Evolutionary conservation across 208 protist species (phyloP), one percentile per base, ranked within the genome.

Genomic region (Acanthamoeba healyi): DNA sequence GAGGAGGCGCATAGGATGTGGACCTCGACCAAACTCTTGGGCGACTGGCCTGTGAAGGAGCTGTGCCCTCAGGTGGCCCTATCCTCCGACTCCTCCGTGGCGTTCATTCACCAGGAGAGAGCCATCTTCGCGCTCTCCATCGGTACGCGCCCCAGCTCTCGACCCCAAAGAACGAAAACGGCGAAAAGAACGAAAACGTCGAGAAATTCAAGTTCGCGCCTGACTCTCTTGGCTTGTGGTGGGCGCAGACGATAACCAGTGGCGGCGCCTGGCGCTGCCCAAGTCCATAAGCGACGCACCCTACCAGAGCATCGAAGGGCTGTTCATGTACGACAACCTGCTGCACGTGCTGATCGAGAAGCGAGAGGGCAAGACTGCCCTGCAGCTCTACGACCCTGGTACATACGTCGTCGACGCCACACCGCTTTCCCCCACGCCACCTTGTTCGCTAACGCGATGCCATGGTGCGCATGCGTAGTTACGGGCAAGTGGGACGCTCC

Each of bases 331-430:
- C 29, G 72, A 51, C 15, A 3, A 34, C 22, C 40, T 82, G 10
- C n/a, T 82, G 42, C 72, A 82, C 72, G 72, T 82, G 38, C 72
- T 82, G 0, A 51, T 82, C 72, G 72, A 82, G 26, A 82, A 82
- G 72, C 14, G 72, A 1, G 72, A 82, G 42, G 72, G 72, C 34
- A 82, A 82, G 72, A 82, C 72, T 3, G 40, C 72, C 15, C 12
- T 82, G 7, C 40, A 82, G 7, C 46, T 32, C 36, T 82, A 54
- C n/a, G 72, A 82, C 12, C 72, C 72, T 12, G 72, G 72, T 79
- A 44, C 38, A 38, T 42, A 6, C n/a, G n/a, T n/a, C n/a, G n/a
- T n/a, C n/a, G n/a, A n/a, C n/a, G 56, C n/a, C 26, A 3, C 15
- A 65, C 26, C n/a, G 19, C 19, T 65, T 9, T 24, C 4, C n/a